Evolutionary conservation across 371 early-diverging fungal genomes (phyloP), one percentile per base, ranked within the genome.

Genomic region (Apophysomyces elegans): DNA sequence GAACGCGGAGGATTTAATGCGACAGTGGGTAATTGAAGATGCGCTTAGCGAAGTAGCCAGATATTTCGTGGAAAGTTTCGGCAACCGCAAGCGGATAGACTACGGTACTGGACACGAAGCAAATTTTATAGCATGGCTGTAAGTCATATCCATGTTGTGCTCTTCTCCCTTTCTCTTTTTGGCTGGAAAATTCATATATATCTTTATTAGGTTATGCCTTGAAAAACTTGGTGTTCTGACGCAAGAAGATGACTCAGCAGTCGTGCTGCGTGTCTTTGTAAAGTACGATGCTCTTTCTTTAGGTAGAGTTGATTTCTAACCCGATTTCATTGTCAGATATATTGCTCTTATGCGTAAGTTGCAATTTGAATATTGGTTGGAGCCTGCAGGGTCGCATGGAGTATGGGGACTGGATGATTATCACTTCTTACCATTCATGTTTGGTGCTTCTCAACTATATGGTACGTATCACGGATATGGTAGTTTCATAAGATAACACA

Each of bases 41-140:
- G 87, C 92, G 3, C 75, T 88, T 6, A 70, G 72, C 7, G 97
- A 97, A 83, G 85, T 95, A 3, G 68, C 84, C 26, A 76, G 84
- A 54, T 99, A 99, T 75, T 84, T 98, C 32, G 69, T 82, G 26
- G 89, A 93, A 67, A 89, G 92, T 62, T 99, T 99, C 88, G 99
- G 99, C 21, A 95, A 99, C 75, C 80, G 86, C n/a, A 89, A 86
- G 44, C 88, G 99, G 63, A 92, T 99, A 37, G 99, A 99, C 82
- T 99, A 99, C 80, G 99, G 99, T 35, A 97, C 97, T 18, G 99
- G 99, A 1, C 99, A 99, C 70, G 99, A 99, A 84, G 90, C 97
- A 8, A 95, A 95, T 65, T 99, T 99, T 68, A 78, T 98, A 38
- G 91, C 92, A 26, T 99, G 93, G 83, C 80, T 99, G 71, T 92